Evolutionary conservation across 2,329 filamentous ascomycete species (phyloP).

Genomic region (Colletotrichum falcatum): DNA sequence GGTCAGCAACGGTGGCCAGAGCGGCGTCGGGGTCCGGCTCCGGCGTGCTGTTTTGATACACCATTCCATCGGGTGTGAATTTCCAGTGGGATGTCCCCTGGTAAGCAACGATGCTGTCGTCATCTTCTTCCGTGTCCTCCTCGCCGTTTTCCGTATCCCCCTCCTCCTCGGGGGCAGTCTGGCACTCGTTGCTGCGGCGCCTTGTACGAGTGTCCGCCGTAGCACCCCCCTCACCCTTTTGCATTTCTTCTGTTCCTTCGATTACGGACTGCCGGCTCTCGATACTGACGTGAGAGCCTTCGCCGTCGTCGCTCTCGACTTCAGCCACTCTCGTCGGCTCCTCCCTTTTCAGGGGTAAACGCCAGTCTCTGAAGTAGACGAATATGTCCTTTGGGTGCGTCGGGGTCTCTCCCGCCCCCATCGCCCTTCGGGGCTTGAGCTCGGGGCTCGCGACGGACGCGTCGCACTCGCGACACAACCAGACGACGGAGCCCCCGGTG

Average conservation of each 20-base stretch:
- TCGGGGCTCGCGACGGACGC: background rate
- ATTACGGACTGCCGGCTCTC: background rate
- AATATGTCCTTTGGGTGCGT: slow-evolving; percentile 25
- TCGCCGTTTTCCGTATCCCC: background rate
- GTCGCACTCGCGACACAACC: slow-evolving; percentile 26
- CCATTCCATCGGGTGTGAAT: background rate
- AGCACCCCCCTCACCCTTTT: background rate
- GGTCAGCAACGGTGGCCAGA: background rate
- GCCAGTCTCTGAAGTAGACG: slow-evolving; percentile 21
- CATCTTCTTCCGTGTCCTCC: background rate
- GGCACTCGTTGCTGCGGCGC: background rate
- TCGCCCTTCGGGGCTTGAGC: background rate
- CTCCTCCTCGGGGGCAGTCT: background rate
- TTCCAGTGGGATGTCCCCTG: background rate
- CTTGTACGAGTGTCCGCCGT: background rate
- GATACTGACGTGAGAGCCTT: background rate
- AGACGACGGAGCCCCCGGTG: background rate
- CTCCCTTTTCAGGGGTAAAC: background rate
- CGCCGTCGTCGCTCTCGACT: background rate
- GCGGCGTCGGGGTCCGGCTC: background rate
- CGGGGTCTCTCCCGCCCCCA: background rate
- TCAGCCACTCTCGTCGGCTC: background rate
- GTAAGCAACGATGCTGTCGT: rapidly evolving
- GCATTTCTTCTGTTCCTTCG: background rate
- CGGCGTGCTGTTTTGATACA: background rate